Percentiles rank a stretch among this genome's conserved stretches.
phyloP scores from a whole-genome alignment of 192 early-diverging fungal genomes.

The Coemansia sp. region DNA sequence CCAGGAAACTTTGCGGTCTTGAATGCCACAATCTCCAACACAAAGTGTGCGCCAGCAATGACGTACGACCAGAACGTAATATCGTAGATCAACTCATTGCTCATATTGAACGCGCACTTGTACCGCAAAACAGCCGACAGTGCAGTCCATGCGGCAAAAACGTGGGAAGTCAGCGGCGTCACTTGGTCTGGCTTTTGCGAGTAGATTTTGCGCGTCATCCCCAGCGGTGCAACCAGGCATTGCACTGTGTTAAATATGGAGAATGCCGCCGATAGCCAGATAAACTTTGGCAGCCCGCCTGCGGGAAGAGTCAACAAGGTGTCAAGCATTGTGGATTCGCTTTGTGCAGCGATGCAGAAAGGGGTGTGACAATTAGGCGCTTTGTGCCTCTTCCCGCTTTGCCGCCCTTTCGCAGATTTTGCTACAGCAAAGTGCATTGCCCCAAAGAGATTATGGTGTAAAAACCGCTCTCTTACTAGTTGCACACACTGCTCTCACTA shows the following conservation, averaged over 20 bases:
- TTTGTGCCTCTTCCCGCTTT: not conserved
- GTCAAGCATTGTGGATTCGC: constrained; percentile 19
- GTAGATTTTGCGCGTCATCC: constrained; percentile 77
- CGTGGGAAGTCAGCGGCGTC: constrained; percentile 73
- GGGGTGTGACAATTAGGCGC: not conserved
- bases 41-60: constrained; percentile 68
- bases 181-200: constrained; percentile 56
- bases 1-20: constrained; percentile 59
- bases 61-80: constrained; percentile 64
- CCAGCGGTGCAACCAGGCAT: constrained; percentile 68
- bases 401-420: not conserved
- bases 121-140: constrained; percentile 77
- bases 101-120: constrained; percentile 82
- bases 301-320: constrained; percentile 35
- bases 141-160: constrained; percentile 89
- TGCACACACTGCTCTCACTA: not conserved
- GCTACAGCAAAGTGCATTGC: not conserved
- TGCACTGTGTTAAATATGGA: constrained; percentile 86
- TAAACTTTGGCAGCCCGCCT: constrained; percentile 63
- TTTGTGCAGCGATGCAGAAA: no score
- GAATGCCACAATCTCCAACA: constrained; percentile 65
- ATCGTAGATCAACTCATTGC: constrained; percentile 50
- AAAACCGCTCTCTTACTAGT: not conserved
- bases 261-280: constrained; percentile 69
- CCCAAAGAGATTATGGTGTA: not conserved